A percentile compares a stretch with the other conserved stretches of the same genome.
Conservation (phyloP, 2,329 filamentous ascomycete genomes). For the Sarocladium strictum region DNA sequence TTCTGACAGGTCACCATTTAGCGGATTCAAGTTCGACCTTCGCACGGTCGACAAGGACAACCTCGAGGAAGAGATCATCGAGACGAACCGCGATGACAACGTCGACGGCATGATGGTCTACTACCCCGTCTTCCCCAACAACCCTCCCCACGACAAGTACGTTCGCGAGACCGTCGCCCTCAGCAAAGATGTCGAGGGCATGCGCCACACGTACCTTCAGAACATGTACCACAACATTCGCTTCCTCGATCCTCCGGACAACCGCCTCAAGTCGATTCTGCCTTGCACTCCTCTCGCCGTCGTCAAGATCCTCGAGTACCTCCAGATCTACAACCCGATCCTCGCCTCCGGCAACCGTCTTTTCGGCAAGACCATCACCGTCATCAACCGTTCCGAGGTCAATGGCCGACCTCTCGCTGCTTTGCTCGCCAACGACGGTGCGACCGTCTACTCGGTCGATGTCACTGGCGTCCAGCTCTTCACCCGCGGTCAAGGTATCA, state of each 20-base stretch:
- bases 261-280: conserved; percentile 81
- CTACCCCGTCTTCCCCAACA: conserved; percentile 85
- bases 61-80: conserved; percentile 82
- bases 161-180: conserved; percentile 90
- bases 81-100: conserved; percentile 69
- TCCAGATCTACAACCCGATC: conserved; percentile 95
- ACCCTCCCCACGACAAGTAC: conserved; percentile 84
- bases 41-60: conserved; percentile 78
- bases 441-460: conserved; percentile 92
- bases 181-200: conserved; percentile 89
- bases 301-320: conserved; percentile 93
- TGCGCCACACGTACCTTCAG: conserved; percentile 90
- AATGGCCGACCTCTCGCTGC: conserved; percentile 90
- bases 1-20: conserved; percentile 29
- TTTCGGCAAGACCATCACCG: conserved; percentile 89
- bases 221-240: conserved; percentile 99
- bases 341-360: conserved; percentile 88
- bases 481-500: conserved; percentile 80
- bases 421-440: conserved; percentile 90
- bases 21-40: conserved; percentile 85
- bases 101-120: conserved; percentile 95
- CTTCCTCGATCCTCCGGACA: conserved; percentile 74
- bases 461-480: conserved; percentile 88
- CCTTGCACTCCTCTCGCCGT: conserved; percentile 94
- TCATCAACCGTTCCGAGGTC: conserved; percentile 94